Percentiles rank a stretch among this genome's conserved stretches.
Evolutionary conservation across 1,284 basidiomycete genomes (phyloP).

Genomic region (Pascua guehoae): DNA sequence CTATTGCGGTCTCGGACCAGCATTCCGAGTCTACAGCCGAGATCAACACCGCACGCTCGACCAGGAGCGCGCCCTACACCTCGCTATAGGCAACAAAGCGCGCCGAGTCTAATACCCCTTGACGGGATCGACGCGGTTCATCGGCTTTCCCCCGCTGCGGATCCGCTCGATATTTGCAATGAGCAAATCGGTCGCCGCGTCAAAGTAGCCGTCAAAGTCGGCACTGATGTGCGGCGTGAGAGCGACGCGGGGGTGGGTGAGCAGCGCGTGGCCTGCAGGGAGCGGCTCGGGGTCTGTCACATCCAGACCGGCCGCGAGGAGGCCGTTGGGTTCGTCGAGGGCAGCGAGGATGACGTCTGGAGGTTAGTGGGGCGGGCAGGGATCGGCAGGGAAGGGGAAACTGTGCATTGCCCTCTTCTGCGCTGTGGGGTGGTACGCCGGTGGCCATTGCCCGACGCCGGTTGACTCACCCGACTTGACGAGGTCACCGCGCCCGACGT

Average conservation of each 20-base stretch:
- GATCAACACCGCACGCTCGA: too few species aligned
- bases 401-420: too few species aligned
- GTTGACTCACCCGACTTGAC: conserved; percentile 31
- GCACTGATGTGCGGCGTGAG: conserved; percentile 45
- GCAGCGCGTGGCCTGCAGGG: conserved; percentile 39
- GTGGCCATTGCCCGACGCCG: too few species aligned
- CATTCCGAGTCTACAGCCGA: too few species aligned
- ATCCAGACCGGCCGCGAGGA: conserved; percentile 43
- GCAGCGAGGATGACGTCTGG: conserved; percentile 4
- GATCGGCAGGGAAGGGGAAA: background rate
- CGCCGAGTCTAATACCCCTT: conserved; percentile 40
- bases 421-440: too few species aligned
- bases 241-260: conserved; percentile 39
- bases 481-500: conserved; percentile 48
- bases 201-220: conserved; percentile 38
- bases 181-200: conserved; percentile 42
- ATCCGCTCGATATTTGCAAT: conserved; percentile 46
- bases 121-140: conserved; percentile 41
- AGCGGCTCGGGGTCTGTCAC: conserved; percentile 51
- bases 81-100: background rate
- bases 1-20: too few species aligned
- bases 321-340: conserved; percentile 16
- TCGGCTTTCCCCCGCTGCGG: conserved; percentile 30
- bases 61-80: background rate
- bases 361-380: background rate